These are phyloP conservation scores for Rosa hybrid DNA, from an alignment of 331 rosid species.

Conservation along the genomic window DNA sequence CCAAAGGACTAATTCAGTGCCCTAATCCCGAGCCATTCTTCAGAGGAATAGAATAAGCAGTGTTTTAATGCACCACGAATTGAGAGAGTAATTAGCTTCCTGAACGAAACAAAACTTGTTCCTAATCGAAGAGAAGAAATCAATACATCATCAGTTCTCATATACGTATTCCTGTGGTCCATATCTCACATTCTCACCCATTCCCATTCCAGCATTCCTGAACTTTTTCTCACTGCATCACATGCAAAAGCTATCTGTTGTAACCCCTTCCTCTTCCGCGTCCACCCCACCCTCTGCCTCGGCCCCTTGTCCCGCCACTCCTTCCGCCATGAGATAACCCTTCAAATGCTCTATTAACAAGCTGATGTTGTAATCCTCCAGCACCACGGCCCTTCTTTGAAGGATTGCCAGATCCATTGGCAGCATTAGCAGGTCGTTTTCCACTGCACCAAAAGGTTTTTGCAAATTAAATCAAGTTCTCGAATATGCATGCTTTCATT, in stretches of 20 bases:
- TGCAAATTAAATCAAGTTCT: background rate
- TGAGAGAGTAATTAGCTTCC: slow-evolving; percentile 41
- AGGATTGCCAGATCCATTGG: slow-evolving; percentile 66
- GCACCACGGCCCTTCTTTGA: slow-evolving; percentile 83
- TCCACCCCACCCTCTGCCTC: slow-evolving; percentile 60
- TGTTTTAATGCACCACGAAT: slow-evolving; percentile 29
- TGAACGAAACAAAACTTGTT: slow-evolving; percentile 49
- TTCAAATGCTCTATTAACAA: slow-evolving; percentile 81
- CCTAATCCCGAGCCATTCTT: slow-evolving; percentile 25
- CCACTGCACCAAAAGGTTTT: slow-evolving; percentile 44
- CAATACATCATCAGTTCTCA: slow-evolving; percentile 41
- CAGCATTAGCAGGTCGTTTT: slow-evolving; percentile 63
- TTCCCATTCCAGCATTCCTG: slow-evolving; percentile 7
- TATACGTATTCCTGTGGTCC: slow-evolving; percentile 35
- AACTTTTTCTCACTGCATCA: slow-evolving; percentile 24
- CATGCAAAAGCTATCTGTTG: slow-evolving; percentile 41
- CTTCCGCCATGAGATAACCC: slow-evolving; percentile 84
- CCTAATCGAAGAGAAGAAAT: slow-evolving; percentile 44
- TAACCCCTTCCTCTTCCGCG: slow-evolving; percentile 68
- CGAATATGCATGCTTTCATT: slow-evolving; percentile 7
- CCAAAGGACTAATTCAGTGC: slow-evolving; percentile 22
- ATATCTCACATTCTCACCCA: slow-evolving; percentile 10
- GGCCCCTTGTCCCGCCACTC: slow-evolving; percentile 54
- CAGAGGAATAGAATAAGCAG: slow-evolving; percentile 28
- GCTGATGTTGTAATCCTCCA: slow-evolving; percentile 74